Percentiles rank a stretch among this genome's conserved stretches.
These are phyloP conservation scores for Dactylonectria macrodidyma DNA, from an alignment of 2,329 filamentous ascomycete genomes.

Conservation along the genomic window DNA sequence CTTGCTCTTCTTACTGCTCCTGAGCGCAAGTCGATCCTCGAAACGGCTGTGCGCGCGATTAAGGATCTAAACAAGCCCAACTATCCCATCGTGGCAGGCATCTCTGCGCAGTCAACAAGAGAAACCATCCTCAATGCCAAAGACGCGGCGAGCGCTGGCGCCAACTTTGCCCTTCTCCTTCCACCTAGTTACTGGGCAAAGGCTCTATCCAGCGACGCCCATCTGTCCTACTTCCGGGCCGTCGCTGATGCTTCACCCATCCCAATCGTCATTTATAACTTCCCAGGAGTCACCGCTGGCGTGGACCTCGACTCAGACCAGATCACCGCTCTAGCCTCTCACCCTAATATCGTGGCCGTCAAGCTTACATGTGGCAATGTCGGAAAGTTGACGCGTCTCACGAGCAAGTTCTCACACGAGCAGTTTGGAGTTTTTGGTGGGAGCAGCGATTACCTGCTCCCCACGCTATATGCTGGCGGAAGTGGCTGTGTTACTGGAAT, in stretches of 20 bases:
- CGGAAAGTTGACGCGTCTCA: conserved; percentile 75
- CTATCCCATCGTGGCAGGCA: conserved; percentile 62
- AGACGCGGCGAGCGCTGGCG: conserved; percentile 77
- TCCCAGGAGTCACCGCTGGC: conserved; percentile 75
- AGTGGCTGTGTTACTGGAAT: conserved; percentile 62
- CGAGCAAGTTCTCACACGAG: conserved; percentile 53
- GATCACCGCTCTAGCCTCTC: conserved; percentile 70
- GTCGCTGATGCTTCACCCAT: conserved; percentile 75
- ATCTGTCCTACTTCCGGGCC: conserved; percentile 76
- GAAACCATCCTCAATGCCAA: conserved; percentile 77
- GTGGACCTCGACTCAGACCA: conserved; percentile 76
- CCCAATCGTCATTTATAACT: conserved; percentile 80
- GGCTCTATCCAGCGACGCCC: conserved; percentile 63
- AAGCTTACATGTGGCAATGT: conserved; percentile 80
- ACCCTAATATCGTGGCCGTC: conserved; percentile 77
- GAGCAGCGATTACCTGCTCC: conserved; percentile 60
- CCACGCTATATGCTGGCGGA: conserved; percentile 56
- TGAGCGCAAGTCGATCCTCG: conserved; percentile 59
- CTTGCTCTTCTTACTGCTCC: conserved; percentile 57
- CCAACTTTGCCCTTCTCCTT: conserved; percentile 81
- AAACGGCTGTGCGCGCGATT: conserved; percentile 56
- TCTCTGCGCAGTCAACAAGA: conserved; percentile 66
- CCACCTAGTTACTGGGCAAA: conserved; percentile 81
- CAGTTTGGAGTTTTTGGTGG: conserved; percentile 62
- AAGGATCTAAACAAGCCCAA: conserved; percentile 51